Conservation (phyloP, 2,329 filamentous ascomycete species). For the Cyclaneusma minus region DNA sequence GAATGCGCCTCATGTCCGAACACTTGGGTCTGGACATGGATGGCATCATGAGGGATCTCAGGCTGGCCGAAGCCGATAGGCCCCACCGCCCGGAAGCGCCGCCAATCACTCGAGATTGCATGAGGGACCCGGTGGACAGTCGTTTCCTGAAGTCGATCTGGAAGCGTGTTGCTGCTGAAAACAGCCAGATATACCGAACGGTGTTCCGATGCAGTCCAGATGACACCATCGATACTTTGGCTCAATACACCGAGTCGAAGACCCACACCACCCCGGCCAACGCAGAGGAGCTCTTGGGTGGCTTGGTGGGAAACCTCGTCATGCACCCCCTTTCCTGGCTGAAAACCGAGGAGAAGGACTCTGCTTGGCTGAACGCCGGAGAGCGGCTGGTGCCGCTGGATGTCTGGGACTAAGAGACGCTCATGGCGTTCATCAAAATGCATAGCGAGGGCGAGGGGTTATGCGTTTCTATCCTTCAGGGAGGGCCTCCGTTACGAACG, state of each 20-base stretch:
- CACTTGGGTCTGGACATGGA: slow-evolving; percentile 94
- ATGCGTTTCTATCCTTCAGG: too few species aligned
- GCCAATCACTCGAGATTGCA: too few species aligned
- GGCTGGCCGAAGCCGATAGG: slow-evolving; percentile 48
- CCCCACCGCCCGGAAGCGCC: slow-evolving; percentile 61
- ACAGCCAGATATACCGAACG: slow-evolving; percentile 82
- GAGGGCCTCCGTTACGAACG: too few species aligned
- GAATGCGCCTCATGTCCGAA: slow-evolving; percentile 88
- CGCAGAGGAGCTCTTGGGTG: slow-evolving; percentile 64
- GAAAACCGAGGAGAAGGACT: slow-evolving; percentile 75
- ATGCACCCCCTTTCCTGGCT: slow-evolving; percentile 96
- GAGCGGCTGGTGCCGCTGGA: slow-evolving; percentile 92
- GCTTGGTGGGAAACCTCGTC: slow-evolving; percentile 80
- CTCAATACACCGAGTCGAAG: slow-evolving; percentile 55
- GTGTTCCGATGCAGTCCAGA: slow-evolving; percentile 98
- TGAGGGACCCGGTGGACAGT: slow-evolving; percentile 75
- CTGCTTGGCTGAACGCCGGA: slow-evolving; percentile 94
- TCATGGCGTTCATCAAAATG: too few species aligned
- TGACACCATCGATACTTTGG: slow-evolving; percentile 84
- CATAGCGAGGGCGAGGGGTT: too few species aligned
- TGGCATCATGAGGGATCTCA: slow-evolving; percentile 68
- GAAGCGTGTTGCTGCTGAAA: slow-evolving; percentile 79
- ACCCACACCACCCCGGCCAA: too few species aligned
- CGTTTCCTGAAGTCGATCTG: slow-evolving; percentile 79
- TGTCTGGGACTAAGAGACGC: too few species aligned